Evolutionary conservation across 78 protist genomes (phyloP).

Genomic region (Pigoraptor vietnamica): DNA sequence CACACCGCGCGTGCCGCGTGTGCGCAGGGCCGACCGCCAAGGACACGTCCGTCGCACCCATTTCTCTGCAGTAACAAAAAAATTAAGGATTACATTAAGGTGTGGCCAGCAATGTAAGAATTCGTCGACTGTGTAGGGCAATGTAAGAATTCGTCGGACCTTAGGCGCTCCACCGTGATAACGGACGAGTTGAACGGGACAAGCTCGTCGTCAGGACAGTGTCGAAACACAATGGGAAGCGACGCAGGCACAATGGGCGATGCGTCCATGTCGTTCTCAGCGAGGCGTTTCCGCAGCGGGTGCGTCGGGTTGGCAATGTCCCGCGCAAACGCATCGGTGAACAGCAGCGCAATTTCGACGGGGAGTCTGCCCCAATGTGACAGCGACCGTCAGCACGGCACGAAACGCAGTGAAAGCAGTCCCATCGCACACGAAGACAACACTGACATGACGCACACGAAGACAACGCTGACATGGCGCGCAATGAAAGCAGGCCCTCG

Average conservation of each 20-base stretch:
- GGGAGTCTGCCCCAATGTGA: too few relatives aligned
- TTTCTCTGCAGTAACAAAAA: not conserved
- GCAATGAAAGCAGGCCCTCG: too few relatives aligned
- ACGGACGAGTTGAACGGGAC: not conserved
- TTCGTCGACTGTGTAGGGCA: too few relatives aligned
- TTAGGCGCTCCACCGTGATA: not conserved
- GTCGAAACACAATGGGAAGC: not conserved
- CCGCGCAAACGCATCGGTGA: not conserved
- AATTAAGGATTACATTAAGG: not conserved
- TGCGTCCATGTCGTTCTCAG: not conserved
- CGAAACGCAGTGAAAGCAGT: too few relatives aligned
- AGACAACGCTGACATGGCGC: too few relatives aligned
- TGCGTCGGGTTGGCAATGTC: not conserved
- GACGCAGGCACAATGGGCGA: not conserved
- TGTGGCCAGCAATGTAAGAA: too few relatives aligned
- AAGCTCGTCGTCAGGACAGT: not conserved
- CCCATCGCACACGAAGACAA: too few relatives aligned
- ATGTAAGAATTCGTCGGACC: too few relatives aligned
- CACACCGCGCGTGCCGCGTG: not conserved
- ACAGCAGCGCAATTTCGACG: too few relatives aligned
- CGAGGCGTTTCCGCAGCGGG: not conserved
- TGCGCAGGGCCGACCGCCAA: not conserved
- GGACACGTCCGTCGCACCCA: not conserved
- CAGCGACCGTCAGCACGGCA: too few relatives aligned
- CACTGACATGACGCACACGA: too few relatives aligned